Base-by-base conservation (phyloP, 1,284 basidiomycete genomes). In the Trichosporon sp. region DNA sequence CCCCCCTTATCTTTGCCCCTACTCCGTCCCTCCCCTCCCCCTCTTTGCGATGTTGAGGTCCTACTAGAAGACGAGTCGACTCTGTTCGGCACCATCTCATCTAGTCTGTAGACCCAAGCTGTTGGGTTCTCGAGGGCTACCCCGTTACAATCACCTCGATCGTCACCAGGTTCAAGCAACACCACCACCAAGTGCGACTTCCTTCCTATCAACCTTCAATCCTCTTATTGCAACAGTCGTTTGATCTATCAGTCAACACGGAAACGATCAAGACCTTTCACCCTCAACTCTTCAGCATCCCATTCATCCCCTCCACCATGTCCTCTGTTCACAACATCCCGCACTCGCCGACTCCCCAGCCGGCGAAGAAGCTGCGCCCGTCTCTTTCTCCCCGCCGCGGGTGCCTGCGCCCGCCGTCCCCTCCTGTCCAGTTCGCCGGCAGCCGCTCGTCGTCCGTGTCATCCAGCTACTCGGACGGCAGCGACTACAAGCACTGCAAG, bases 331-430 rank as follows among this genome's bases (percentile, higher is more conserved):
- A 42, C 63, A 47, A 58, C 56, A 38, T 68, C 64, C 27, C 42
- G 34, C 68, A 66, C 29, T 70, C 70, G 27, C 70, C 70, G 27
- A 66, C 47, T 35, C 65, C 68, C 12, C 60, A 65, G 65, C 71
- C 75, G 56, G 65, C 70, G 29, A 78, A 75, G 73, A 75, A 75
- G 56, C 73, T 81, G 32, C 75, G 80, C 62, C 78, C 80, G 6
- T 82, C 79, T 60, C 75, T 82, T 31, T 81, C 80, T 13, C 80
- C 79, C 7, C 60, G 74, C 34, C 64, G 71, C n/a, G 18, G 56
- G 6, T 60, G 32, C 53, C 58, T 51, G 29, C 65, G 65, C 38
- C 65, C 65, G 53, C 70, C 72, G 0, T 73, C 68, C 3, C 65
- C 62, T 35, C 25, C 34, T 29, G 21, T 63, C 68, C 27, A 64